These are phyloP conservation scores for Kockiozyma suomiensis DNA, from an alignment of 805 yeast genomes.

Conservation along the genomic window DNA sequence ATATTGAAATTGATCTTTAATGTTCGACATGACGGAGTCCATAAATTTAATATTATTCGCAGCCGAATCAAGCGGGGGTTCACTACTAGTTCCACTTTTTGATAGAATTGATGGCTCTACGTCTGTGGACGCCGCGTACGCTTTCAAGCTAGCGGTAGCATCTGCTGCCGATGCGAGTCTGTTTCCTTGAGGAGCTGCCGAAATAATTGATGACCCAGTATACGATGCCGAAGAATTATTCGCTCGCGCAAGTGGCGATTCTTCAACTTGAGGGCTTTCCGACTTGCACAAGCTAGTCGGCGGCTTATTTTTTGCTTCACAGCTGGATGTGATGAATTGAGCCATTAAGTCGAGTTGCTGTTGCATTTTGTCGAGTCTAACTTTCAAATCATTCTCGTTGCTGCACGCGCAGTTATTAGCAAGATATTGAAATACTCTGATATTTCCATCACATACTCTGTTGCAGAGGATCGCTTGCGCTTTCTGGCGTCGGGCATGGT, in stretches of 20 bases:
- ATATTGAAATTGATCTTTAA: conserved; percentile 18
- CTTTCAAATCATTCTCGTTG: not conserved
- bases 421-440: not conserved
- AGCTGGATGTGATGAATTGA: not conserved
- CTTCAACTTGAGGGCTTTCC: no score
- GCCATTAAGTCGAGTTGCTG: conserved; percentile 20
- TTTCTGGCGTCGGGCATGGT: conserved; percentile 24
- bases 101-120: not conserved
- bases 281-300: not conserved
- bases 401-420: not conserved
- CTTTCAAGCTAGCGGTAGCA: not conserved
- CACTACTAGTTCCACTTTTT: not conserved
- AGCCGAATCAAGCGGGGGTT: not conserved
- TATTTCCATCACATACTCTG: not conserved
- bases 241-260: not conserved
- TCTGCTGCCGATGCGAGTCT: not conserved
- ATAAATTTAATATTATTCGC: not conserved
- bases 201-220: no score
- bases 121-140: not conserved
- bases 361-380: conserved; percentile 24
- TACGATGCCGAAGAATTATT: no score
- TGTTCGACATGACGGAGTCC: conserved; percentile 14
- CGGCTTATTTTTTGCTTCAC: not conserved
- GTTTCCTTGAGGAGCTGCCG: no score
- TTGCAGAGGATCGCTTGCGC: conserved; percentile 6